Evolutionary conservation across 31 red algal genomes (phyloP).

Genomic region (Asparagopsis taxiformis): DNA sequence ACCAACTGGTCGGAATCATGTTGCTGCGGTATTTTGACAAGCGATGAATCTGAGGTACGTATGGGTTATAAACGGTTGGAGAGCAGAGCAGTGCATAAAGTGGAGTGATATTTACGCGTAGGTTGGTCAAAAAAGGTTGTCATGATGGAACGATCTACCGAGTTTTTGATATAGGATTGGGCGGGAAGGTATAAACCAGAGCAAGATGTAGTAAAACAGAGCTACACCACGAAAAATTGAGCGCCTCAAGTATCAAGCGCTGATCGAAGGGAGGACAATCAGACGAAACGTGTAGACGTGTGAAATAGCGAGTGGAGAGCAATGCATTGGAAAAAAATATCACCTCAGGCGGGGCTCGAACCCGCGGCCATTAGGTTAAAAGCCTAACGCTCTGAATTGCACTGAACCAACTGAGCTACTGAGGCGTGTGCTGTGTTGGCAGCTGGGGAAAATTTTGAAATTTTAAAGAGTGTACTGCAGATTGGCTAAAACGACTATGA

Average conservation of each 20-base stretch:
- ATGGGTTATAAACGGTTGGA: too few relatives aligned
- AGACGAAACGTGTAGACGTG: not conserved
- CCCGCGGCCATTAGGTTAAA: slow-evolving; percentile 2
- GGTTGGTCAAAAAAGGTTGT: not conserved
- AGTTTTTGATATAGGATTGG: not conserved
- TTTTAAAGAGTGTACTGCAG: too few relatives aligned
- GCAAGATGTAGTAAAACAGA: too few relatives aligned
- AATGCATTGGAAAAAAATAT: not conserved
- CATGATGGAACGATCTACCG: not conserved
- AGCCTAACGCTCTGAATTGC: not conserved
- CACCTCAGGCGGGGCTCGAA: slow-evolving; percentile 1
- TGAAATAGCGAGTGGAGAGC: not conserved
- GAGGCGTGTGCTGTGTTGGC: slow-evolving; percentile 1
- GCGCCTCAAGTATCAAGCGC: not conserved
- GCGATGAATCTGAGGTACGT: too few relatives aligned
- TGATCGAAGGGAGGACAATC: not conserved
- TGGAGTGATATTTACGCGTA: too few relatives aligned
- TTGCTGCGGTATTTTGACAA: too few relatives aligned
- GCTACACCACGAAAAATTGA: too few relatives aligned
- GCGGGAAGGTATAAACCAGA: not conserved
- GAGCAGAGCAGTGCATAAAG: too few relatives aligned
- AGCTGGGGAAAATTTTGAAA: too few relatives aligned
- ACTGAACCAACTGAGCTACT: not conserved
- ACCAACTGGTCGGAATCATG: too few relatives aligned
- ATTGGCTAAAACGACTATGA: too few relatives aligned